Evolutionary conservation across 495 filamentous ascomycete genomes (phyloP), one percentile per base, ranked within the genome.

Genomic region (Cercophora samala): DNA sequence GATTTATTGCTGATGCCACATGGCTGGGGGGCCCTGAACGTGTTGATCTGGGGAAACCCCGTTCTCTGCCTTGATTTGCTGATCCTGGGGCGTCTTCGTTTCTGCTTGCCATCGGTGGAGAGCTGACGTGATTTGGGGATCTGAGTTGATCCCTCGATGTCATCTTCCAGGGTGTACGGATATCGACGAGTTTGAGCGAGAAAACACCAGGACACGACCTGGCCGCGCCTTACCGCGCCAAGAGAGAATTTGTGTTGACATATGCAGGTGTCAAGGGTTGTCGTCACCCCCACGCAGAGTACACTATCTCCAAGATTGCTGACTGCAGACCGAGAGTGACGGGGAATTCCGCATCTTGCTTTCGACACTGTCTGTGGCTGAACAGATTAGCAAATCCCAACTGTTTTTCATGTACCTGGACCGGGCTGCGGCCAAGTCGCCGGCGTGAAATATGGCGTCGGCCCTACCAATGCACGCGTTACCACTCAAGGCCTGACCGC

Each of bases 101-200:
- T 60, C 56, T 3, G 8, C 8, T 19, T 24, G 24, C 19, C 5
- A 58, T 22, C 56, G 58, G 23, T 60, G 58, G 58, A 60, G 21
- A n/a, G 58, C 29, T 60, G 58, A 60, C 58, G 58, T 60, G 58
- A 60, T 60, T 60, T 60, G 23, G n/a, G 26, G n/a, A n/a, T n/a
- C n/a, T n/a, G n/a, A n/a, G n/a, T n/a, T n/a, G n/a, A n/a, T n/a
- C n/a, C n/a, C n/a, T n/a, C n/a, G n/a, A n/a, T n/a, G 37, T 46
- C 37, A 46, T 11, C 37, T 0, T 8, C 37, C 8, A 46, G 37
- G 37, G 37, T 29, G 4, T 29, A 29, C 26, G 8, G 37, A 17
- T 46, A 46, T 46, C 37, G 11, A 9, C 11, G 37, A 46, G 37
- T 21, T 21, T 21, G 54, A 21, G 18, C 19, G n/a, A 56, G 54